These are phyloP conservation scores for Ceratobasidium sp. DNA, from an alignment of 1,284 basidiomycete species.

Conservation along the genomic window DNA sequence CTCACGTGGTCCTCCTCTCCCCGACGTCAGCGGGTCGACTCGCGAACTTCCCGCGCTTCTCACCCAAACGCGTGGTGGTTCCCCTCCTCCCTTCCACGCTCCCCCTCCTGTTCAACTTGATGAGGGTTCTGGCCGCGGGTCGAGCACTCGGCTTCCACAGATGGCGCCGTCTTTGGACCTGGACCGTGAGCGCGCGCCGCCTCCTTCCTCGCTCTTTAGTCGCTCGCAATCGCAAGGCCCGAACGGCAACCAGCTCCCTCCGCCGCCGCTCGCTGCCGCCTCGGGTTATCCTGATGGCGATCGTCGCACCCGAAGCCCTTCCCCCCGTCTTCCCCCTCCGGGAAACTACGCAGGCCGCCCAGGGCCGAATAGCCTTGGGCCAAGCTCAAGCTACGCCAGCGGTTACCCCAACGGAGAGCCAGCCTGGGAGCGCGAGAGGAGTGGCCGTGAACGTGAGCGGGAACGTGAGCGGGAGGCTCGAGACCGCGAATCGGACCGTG, in stretches of 20 bases:
- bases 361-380: constrained; percentile 36
- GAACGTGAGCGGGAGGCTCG: constrained; percentile 36
- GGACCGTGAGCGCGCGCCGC: constrained; percentile 69
- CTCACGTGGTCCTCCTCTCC: constrained; percentile 51
- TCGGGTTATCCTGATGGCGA: constrained; percentile 5
- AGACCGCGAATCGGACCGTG: constrained; percentile 31
- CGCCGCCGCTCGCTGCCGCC: constrained; percentile 40
- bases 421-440: constrained; percentile 26
- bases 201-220: constrained; percentile 61
- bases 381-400: constrained; percentile 12
- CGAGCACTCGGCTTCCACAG: constrained; percentile 59
- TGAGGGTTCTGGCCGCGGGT: constrained; percentile 64
- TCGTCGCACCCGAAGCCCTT: constrained; percentile 35
- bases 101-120: constrained; percentile 77
- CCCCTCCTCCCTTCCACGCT: constrained; percentile 54
- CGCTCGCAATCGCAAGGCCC: constrained; percentile 60
- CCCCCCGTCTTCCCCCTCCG: constrained; percentile 37
- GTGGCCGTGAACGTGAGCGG: constrained; percentile 38
- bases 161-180: constrained; percentile 86
- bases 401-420: constrained; percentile 20
- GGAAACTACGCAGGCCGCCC: constrained; percentile 7
- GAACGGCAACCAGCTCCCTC: constrained; percentile 38
- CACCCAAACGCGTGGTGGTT: constrained; percentile 59
- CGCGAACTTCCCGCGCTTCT: constrained; percentile 65
- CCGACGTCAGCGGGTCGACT: constrained; percentile 77